phyloP scores from a whole-genome alignment of 805 yeast species.

The Debaryomyces castellii region DNA sequence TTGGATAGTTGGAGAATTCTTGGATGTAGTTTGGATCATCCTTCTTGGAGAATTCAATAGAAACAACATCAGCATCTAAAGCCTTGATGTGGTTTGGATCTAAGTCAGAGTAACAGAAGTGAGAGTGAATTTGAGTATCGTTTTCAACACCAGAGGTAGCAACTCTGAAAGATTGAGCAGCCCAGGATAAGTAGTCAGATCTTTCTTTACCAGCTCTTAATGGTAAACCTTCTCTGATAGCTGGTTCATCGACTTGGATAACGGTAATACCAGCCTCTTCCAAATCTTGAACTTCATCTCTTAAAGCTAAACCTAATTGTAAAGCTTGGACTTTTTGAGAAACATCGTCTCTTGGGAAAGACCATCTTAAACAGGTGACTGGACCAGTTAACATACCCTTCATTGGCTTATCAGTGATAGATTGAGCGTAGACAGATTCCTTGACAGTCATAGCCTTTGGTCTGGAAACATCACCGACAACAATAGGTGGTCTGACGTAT shows the following conservation, averaged over 20 bases:
- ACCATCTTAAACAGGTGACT: constrained; percentile 99
- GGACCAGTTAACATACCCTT: constrained; percentile 99
- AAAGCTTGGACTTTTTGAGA: constrained; percentile 90
- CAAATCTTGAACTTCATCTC: constrained; percentile 98
- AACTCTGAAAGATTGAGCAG: constrained; percentile 99
- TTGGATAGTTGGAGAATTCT: constrained; percentile 97
- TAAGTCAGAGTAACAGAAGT: constrained; percentile 99
- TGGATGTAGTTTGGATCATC: constrained; percentile 97
- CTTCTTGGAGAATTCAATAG: constrained; percentile 99
- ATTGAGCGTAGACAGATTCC: constrained; percentile 99
- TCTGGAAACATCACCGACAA: constrained; percentile 99
- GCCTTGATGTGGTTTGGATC: constrained; percentile 99
- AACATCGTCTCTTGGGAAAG: constrained; percentile 99
- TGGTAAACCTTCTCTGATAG: constrained; percentile 99
- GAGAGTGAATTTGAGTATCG: constrained; percentile 97
- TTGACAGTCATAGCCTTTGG: constrained; percentile 98
- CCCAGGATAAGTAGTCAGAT: constrained; percentile 95
- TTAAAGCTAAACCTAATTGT: constrained; percentile 95
- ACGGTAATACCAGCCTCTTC: constrained; percentile 98
- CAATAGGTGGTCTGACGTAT: constrained; percentile 99
- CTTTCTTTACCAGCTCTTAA: constrained; percentile 97
- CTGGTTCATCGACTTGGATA: constrained; percentile 99
- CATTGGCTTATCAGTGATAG: constrained; percentile 91
- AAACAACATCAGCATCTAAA: constrained; percentile 98
- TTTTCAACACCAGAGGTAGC: constrained; percentile 97